Conservation (phyloP, 176 grass and related monocot species). For the Lolium rigidum region DNA sequence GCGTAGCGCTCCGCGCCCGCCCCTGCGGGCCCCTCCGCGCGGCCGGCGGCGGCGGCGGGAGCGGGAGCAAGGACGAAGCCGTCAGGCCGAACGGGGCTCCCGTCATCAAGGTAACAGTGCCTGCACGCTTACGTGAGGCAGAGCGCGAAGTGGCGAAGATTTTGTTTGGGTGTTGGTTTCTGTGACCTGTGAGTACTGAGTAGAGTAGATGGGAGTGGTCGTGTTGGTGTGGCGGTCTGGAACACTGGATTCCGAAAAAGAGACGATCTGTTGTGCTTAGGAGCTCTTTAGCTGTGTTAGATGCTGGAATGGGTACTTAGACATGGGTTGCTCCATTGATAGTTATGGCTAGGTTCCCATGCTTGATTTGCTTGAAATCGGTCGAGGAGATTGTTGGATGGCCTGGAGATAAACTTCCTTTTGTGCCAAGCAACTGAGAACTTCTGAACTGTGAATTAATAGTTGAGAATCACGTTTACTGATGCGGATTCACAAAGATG, state of each 20-base stretch:
- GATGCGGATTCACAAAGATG: background rate
- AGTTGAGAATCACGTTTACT: background rate
- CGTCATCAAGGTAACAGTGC: conserved; percentile 42
- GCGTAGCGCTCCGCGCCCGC: conserved; percentile 26
- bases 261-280: background rate
- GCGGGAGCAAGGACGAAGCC: conserved; percentile 46
- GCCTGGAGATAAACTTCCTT: background rate
- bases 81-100: conserved; percentile 45
- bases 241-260: background rate
- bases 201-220: no score
- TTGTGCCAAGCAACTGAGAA: background rate
- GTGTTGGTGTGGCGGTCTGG: background rate
- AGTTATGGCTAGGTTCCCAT: background rate
- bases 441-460: background rate
- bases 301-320: conserved; percentile 1
- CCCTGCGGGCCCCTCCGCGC: conserved; percentile 41
- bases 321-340: background rate
- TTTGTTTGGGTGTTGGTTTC: background rate
- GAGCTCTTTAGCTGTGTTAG: background rate
- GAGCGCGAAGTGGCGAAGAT: background rate
- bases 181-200: background rate
- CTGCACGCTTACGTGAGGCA: background rate
- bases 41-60: conserved; percentile 1
- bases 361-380: conserved; percentile 10
- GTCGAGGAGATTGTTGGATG: background rate